Percentiles rank a stretch among this genome's conserved stretches.
phyloP scores from a whole-genome alignment of 352 stramenopile species.

The Phytopythium montanum region DNA sequence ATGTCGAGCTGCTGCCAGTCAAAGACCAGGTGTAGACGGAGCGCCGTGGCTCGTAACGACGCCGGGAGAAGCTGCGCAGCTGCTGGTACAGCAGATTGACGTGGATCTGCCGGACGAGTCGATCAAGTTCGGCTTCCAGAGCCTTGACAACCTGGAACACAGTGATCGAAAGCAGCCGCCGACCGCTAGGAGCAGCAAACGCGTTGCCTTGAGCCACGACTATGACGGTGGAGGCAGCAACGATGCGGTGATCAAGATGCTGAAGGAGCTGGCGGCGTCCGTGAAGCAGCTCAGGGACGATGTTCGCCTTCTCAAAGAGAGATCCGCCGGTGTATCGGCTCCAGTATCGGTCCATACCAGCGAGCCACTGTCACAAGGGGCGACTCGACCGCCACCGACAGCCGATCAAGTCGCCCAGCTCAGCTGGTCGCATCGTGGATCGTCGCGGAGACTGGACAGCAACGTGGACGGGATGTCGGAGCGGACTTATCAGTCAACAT shows the following conservation, averaged over 20 bases:
- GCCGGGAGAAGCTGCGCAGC: neutral
- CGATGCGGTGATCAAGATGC: neutral
- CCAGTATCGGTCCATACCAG: too few relatives aligned
- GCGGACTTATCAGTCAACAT: neutral
- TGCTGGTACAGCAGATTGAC: slow-evolving; percentile 12
- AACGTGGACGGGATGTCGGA: neutral
- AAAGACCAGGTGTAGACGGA: neutral
- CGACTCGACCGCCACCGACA: neutral
- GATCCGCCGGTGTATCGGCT: too few relatives aligned
- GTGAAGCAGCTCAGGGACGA: neutral
- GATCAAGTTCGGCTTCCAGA: slow-evolving; percentile 20
- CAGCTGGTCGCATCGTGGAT: neutral
- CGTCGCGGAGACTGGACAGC: neutral
- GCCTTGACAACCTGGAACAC: neutral
- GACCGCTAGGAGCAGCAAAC: neutral
- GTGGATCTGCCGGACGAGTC: slow-evolving; percentile 10
- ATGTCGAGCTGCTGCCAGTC: slow-evolving; percentile 18
- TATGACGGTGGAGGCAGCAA: neutral
- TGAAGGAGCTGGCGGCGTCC: neutral
- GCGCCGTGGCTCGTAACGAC: slow-evolving; percentile 1
- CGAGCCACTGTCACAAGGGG: neutral
- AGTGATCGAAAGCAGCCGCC: neutral
- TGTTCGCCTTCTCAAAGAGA: neutral
- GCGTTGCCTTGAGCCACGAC: neutral
- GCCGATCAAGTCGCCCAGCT: neutral